Evolutionary conservation across 202 grass and related monocot species (phyloP).

Genomic region (Brachypodium distachyon): DNA sequence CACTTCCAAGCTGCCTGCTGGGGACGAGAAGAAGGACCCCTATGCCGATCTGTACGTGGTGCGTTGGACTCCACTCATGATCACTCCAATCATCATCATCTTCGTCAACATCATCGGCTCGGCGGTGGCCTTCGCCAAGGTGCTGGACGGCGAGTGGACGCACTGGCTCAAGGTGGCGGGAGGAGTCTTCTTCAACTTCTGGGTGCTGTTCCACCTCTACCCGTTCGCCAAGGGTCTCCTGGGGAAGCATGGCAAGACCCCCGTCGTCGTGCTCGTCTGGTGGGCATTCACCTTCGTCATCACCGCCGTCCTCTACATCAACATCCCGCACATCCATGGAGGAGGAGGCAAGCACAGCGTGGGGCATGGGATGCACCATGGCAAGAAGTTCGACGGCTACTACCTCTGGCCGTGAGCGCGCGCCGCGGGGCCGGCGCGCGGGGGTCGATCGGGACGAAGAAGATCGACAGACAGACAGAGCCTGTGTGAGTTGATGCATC

Average conservation of each 20-base stretch:
- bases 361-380: background rate
- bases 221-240: slow-evolving; percentile 57
- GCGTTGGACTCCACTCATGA: slow-evolving; percentile 65
- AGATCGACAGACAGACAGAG: too few relatives aligned
- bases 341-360: background rate
- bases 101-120: slow-evolving; percentile 55
- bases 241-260: slow-evolving; percentile 48
- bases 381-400: background rate
- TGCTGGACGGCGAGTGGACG: slow-evolving; percentile 52
- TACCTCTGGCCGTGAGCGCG: slow-evolving; percentile 2
- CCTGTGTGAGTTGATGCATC: too few relatives aligned
- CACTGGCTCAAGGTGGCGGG: slow-evolving; percentile 63
- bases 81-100: slow-evolving; percentile 52
- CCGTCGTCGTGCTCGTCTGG: slow-evolving; percentile 46
- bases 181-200: slow-evolving; percentile 72
- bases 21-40: slow-evolving; percentile 67
- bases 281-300: slow-evolving; percentile 65
- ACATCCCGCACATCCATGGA: slow-evolving; percentile 47
- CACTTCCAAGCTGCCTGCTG: slow-evolving; percentile 36
- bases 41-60: slow-evolving; percentile 73
- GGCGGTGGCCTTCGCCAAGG: slow-evolving; percentile 55
- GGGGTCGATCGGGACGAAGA: too few relatives aligned
- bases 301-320: slow-evolving; percentile 69
- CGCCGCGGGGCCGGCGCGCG: background rate
- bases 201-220: slow-evolving; percentile 68